Evolutionary conservation across 2,329 filamentous ascomycete species (phyloP), one percentile per base, ranked within the genome.

Genomic region (Raffaelea ambrosiae): DNA sequence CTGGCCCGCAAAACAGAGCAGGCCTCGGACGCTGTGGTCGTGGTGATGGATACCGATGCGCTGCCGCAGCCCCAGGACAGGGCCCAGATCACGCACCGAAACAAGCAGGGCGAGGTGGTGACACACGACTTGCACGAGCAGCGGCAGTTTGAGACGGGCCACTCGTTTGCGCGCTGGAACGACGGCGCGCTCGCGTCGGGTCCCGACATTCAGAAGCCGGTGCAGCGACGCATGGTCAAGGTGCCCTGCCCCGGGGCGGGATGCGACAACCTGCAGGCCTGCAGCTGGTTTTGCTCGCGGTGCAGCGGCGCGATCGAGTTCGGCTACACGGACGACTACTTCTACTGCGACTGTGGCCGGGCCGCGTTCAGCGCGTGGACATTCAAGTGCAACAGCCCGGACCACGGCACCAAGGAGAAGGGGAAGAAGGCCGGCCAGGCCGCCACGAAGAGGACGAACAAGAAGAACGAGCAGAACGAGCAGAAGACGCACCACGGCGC

Each of bases 261-360:
- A 4, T 68, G 63, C 46, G 46, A 53, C 23, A 38, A 33, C n/a
- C 4, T 47, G 41, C 4, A 44, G 19, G 16, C 13, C 35, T 41
- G 50, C 36, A 23, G 50, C 4, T 54, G 52, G 52, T 47, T 52
- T 9, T 64, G 61, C 41, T 54, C 51, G 3, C 22, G 35, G 7
- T 65, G 62, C 45, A 18, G 53, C 21, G 50, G 47, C n/a, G 50
- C 53, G 4, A 45, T 63, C 21, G 58, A 62, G 41, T 63, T 55
- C 53, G 58, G 61, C 36, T 57, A 52, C 38, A 46, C 52, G 3
- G 62, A 64, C 44, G 29, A 57, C 2, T 59, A 55, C 22, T 40
- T 69, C 11, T 68, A 68, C 51, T 69, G 66, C 40, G 59, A 63
- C 16, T 69, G 66, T 44, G 66, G 66, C 0, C 55, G 61, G 5